phyloP scores from a whole-genome alignment of 495 filamentous ascomycete genomes.

The Aspergillus coremiiformis region DNA sequence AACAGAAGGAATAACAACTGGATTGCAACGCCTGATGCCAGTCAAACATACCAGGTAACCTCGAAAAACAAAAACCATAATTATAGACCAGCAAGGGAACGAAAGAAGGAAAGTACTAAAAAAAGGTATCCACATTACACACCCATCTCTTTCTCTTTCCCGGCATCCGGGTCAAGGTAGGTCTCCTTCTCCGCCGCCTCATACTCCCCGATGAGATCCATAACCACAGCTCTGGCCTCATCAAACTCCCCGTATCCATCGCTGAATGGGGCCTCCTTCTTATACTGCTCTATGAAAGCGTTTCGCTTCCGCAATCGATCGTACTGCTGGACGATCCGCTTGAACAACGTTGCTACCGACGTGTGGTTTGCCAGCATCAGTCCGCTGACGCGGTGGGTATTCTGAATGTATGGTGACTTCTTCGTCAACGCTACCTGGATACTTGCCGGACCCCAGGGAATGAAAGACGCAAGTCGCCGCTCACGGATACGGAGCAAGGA shows the following conservation, averaged over 20 bases:
- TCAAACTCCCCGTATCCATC: conserved; percentile 94
- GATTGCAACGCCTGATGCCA: conserved; percentile 9
- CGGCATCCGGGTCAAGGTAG: conserved; percentile 68
- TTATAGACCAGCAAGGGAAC: conserved; percentile 5
- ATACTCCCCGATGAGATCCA: conserved; percentile 85
- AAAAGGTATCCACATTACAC: conserved; percentile 16
- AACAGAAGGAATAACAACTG: not conserved
- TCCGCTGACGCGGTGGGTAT: conserved; percentile 85
- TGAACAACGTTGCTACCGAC: conserved; percentile 93
- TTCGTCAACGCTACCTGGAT: conserved; percentile 97
- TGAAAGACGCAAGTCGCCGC: conserved; percentile 88
- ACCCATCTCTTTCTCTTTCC: conserved; percentile 39
- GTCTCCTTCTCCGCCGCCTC: conserved; percentile 86
- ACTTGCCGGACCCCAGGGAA: conserved; percentile 97
- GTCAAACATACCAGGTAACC: conserved; percentile 14
- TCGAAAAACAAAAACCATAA: conserved; percentile 10
- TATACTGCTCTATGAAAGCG: conserved; percentile 92
- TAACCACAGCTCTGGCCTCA: conserved; percentile 81
- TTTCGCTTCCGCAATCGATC: conserved; percentile 90
- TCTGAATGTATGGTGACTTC: conserved; percentile 85
- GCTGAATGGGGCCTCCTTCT: conserved; percentile 83
- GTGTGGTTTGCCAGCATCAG: conserved; percentile 98
- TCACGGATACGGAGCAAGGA: conserved; percentile 93
- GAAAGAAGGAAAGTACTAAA: conserved; percentile 7
- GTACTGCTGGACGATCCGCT: conserved; percentile 83